Percentiles rank a stretch among this genome's conserved stretches.
Conservation (phyloP, 768 basidiomycete species). For the Suillus alpinus region DNA sequence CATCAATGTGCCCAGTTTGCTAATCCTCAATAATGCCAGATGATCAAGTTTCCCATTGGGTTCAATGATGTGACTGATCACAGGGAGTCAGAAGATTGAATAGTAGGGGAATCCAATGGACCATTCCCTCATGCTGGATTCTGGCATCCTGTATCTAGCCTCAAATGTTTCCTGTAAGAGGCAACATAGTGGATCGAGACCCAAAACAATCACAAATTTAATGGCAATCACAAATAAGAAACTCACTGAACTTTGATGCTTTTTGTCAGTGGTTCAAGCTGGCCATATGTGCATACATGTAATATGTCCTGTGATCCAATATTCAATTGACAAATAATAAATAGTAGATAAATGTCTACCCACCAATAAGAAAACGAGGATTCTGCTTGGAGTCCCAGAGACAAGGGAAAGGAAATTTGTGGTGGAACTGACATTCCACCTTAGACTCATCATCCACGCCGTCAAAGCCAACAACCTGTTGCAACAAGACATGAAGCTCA, state of each 20-base stretch:
- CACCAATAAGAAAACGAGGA: slow-evolving; percentile 95
- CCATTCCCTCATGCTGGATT: too few species aligned
- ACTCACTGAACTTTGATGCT: slow-evolving; percentile 85
- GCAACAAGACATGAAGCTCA: slow-evolving; percentile 91
- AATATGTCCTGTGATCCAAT: slow-evolving; percentile 70
- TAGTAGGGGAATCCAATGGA: too few species aligned
- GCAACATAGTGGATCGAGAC: too few species aligned
- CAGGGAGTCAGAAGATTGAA: too few species aligned
- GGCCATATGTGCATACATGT: slow-evolving; percentile 96
- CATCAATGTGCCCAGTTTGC: too few species aligned
- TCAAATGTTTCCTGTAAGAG: too few species aligned
- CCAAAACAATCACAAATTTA: too few species aligned
- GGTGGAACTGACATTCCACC: slow-evolving; percentile 84
- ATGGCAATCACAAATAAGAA: neutral
- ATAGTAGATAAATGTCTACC: slow-evolving; percentile 18
- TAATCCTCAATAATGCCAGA: too few species aligned
- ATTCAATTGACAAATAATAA: slow-evolving; percentile 4
- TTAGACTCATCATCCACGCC: slow-evolving; percentile 99
- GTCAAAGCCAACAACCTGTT: slow-evolving; percentile 94
- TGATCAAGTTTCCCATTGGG: too few species aligned
- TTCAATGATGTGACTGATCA: too few species aligned
- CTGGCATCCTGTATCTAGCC: too few species aligned
- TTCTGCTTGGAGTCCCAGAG: slow-evolving; percentile 88
- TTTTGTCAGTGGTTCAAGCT: slow-evolving; percentile 93
- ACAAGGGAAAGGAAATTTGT: slow-evolving; percentile 89